Conservation (phyloP, 371 early-diverging fungal species). For the Mortierella sp. region DNA sequence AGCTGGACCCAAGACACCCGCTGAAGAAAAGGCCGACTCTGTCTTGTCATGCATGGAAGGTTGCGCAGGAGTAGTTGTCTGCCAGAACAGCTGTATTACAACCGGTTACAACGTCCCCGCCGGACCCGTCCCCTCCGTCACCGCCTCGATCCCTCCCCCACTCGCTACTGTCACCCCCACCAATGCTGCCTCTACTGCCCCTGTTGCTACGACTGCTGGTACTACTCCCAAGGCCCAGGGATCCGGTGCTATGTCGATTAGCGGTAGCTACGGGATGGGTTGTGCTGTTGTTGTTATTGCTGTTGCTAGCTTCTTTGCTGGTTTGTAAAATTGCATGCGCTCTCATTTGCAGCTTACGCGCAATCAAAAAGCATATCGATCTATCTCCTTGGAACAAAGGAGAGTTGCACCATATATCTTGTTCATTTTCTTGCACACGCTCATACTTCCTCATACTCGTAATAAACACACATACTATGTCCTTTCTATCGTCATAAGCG, state of each 20-base stretch:
- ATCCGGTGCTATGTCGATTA: not conserved
- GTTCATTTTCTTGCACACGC: not conserved
- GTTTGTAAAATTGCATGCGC: not conserved
- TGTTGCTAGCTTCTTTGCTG: slow-evolving; percentile 3
- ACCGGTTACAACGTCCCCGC: slow-evolving; percentile 25
- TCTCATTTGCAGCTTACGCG: not conserved
- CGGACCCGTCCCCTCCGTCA: not conserved
- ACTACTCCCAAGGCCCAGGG: not conserved
- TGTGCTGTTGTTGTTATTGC: slow-evolving; percentile 2
- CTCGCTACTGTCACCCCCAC: not conserved
- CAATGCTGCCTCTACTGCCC: not conserved
- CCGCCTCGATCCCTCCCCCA: slow-evolving; percentile 1
- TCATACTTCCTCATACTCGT: not conserved
- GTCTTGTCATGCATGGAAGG: slow-evolving; percentile 22
- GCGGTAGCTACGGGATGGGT: slow-evolving; percentile 1
- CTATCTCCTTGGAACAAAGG: not conserved
- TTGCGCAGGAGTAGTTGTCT: slow-evolving; percentile 13
- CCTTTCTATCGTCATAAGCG: too few relatives aligned
- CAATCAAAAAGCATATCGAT: not conserved
- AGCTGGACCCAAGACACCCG: slow-evolving; percentile 31
- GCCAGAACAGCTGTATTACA: slow-evolving; percentile 28
- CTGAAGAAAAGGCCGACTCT: slow-evolving; percentile 37
- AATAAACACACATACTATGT: too few relatives aligned
- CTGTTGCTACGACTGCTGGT: not conserved
- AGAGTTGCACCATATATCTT: not conserved